Evolutionary conservation across 805 yeast species (phyloP).

Genomic region (Saccharomycopsis oosterbeekiorum): DNA sequence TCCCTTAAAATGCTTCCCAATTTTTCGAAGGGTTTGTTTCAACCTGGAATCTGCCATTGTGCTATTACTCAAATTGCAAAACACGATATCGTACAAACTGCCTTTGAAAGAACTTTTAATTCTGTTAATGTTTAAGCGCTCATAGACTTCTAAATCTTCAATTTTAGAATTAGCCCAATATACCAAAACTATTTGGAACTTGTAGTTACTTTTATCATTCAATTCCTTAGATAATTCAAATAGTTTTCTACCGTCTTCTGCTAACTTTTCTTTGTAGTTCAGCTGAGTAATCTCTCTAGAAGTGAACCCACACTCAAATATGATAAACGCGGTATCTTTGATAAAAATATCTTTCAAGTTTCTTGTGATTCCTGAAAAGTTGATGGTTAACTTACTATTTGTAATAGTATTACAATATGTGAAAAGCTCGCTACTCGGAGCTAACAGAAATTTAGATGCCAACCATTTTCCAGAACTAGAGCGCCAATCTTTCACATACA

Average conservation of each 20-base stretch:
- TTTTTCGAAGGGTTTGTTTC: not conserved
- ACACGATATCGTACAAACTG: slow-evolving; percentile 8
- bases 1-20: slow-evolving; percentile 14
- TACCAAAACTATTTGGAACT: slow-evolving; percentile 32
- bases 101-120: slow-evolving; percentile 5
- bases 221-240: slow-evolving; percentile 28
- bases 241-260: slow-evolving; percentile 30
- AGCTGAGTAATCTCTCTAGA: slow-evolving; percentile 15
- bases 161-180: slow-evolving; percentile 30
- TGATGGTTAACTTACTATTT: slow-evolving; percentile 26
- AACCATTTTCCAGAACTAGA: slow-evolving; percentile 40
- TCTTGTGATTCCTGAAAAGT: slow-evolving; percentile 25
- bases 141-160: slow-evolving; percentile 9
- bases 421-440: slow-evolving; percentile 24
- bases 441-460: slow-evolving; percentile 33
- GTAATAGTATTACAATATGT: slow-evolving; percentile 25
- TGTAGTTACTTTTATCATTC: slow-evolving; percentile 29
- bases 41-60: not conserved
- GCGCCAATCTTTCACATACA: slow-evolving; percentile 34
- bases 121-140: slow-evolving; percentile 5
- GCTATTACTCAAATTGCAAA: slow-evolving; percentile 6
- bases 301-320: slow-evolving; percentile 44
- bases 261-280: slow-evolving; percentile 26
- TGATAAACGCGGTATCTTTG: slow-evolving; percentile 31
- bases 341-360: slow-evolving; percentile 29